These are phyloP conservation scores for Corymbia maculata DNA, from an alignment of 345 rosid species.

Conservation along the genomic window DNA sequence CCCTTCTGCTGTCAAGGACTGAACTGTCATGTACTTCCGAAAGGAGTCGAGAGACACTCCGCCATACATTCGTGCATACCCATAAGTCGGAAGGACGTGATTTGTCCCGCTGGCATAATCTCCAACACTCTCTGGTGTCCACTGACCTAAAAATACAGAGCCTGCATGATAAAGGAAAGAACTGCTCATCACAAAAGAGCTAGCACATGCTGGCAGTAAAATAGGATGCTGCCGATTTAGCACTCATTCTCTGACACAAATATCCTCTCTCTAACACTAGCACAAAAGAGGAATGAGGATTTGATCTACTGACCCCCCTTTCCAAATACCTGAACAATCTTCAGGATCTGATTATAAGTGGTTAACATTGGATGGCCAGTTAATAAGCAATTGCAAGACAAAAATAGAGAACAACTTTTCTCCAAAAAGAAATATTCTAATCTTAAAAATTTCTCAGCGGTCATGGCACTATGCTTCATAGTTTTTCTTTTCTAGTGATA, in stretches of 20 bases:
- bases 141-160: constrained; percentile 74
- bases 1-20: constrained; percentile 80
- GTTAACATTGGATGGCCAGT: too few species aligned
- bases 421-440: neutral
- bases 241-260: neutral
- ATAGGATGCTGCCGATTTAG: neutral
- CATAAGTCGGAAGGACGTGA: constrained; percentile 54
- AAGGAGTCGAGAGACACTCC: constrained; percentile 88
- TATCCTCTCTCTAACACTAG: neutral
- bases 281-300: neutral
- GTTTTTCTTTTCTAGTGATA: neutral
- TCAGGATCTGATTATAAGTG: neutral
- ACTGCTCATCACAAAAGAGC: neutral
- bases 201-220: neutral
- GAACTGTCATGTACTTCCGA: constrained; percentile 75
- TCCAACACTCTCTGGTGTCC: constrained; percentile 96
- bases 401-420: neutral
- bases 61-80: constrained; percentile 87
- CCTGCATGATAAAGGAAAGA: constrained; percentile 19
- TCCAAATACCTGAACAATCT: neutral
- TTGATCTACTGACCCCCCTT: neutral
- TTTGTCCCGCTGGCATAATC: constrained; percentile 82
- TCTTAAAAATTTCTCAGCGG: too few species aligned
- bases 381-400: too few species aligned
- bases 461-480: neutral